phyloP scores from a whole-genome alignment of 1,284 basidiomycete species.

The Cystobasidium slooffiae region DNA sequence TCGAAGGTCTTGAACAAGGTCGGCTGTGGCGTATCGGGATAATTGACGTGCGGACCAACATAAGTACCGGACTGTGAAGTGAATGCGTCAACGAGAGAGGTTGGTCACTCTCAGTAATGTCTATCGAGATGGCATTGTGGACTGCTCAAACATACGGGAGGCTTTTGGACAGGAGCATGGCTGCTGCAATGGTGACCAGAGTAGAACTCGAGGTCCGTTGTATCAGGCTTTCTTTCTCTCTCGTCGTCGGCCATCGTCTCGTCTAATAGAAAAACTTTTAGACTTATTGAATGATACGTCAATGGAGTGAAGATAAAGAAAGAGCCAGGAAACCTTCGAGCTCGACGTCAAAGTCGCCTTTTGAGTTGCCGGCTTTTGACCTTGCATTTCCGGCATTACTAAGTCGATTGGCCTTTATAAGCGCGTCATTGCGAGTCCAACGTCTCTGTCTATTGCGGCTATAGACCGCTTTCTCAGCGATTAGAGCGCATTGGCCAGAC shows the following conservation, averaged over 20 bases:
- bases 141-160: constrained; percentile 10
- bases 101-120: background rate
- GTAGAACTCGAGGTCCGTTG: constrained; percentile 16
- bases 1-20: constrained; percentile 69
- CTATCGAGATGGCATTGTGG: background rate
- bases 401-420: too few relatives aligned
- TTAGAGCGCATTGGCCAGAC: too few relatives aligned
- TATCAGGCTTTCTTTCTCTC: constrained; percentile 39
- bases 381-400: too few relatives aligned
- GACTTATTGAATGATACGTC: too few relatives aligned
- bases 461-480: too few relatives aligned
- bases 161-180: background rate
- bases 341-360: too few relatives aligned
- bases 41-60: constrained; percentile 19
- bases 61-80: constrained; percentile 23
- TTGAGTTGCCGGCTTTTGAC: too few relatives aligned
- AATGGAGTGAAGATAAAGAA: too few relatives aligned
- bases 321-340: background rate
- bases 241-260: constrained; percentile 37
- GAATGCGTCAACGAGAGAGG: background rate
- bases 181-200: constrained; percentile 1
- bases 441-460: too few relatives aligned
- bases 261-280: too few relatives aligned
- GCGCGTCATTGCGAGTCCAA: too few relatives aligned
- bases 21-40: constrained; percentile 37